phyloP scores from a whole-genome alignment of 495 filamentous ascomycete genomes.

The Amphirosellinia nigrospora region DNA sequence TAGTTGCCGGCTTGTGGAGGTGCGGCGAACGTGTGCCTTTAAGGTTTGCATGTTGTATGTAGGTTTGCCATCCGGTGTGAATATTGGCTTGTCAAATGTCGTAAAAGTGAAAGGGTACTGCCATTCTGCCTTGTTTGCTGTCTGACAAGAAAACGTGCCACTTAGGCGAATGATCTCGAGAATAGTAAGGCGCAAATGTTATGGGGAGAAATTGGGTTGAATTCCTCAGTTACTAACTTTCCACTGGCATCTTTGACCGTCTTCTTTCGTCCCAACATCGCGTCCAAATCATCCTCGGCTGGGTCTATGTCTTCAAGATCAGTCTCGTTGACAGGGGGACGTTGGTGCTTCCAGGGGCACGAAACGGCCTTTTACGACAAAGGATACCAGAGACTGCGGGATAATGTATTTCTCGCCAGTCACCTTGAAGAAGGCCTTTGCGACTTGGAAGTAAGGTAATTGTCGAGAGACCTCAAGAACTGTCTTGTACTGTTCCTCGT shows the following conservation, averaged over 20 bases:
- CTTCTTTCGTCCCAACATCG: constrained; percentile 78
- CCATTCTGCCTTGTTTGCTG: constrained; percentile 90
- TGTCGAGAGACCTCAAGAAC: constrained; percentile 79
- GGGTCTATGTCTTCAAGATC: constrained; percentile 93
- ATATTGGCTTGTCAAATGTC: constrained; percentile 85
- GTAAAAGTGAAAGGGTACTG: constrained; percentile 93
- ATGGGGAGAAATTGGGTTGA: constrained; percentile 77
- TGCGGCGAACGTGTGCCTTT: constrained; percentile 96
- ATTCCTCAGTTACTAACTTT: constrained; percentile 53
- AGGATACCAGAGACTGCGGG: constrained; percentile 89
- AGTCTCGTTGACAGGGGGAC: constrained; percentile 73
- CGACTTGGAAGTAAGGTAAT: constrained; percentile 81
- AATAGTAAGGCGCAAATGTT: constrained; percentile 85
- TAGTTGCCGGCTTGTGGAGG: constrained; percentile 92
- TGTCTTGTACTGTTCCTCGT: constrained; percentile 74
- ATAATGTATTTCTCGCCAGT: constrained; percentile 91
- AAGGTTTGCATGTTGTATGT: constrained; percentile 93
- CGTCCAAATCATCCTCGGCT: constrained; percentile 90
- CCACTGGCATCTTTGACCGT: constrained; percentile 65
- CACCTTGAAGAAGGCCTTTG: constrained; percentile 98
- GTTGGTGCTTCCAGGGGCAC: constrained; percentile 77
- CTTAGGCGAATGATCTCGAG: constrained; percentile 83
- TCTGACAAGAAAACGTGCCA: constrained; percentile 96
- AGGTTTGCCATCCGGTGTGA: constrained; percentile 72
- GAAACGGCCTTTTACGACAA: constrained; percentile 94